phyloP scores from a whole-genome alignment of 768 basidiomycete genomes.

The Termitomyces heimii region DNA sequence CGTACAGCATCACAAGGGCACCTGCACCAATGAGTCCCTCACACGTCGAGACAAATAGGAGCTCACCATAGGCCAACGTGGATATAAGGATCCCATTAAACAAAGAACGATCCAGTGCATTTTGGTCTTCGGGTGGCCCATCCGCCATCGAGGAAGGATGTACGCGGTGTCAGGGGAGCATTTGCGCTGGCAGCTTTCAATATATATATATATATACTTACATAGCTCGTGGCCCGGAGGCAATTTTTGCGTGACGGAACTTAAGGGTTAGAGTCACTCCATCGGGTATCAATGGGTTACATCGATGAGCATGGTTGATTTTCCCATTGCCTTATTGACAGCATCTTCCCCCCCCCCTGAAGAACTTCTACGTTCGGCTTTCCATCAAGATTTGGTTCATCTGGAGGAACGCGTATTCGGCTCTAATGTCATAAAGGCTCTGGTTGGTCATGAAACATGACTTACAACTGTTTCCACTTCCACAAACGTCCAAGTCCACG shows the following conservation, averaged over 20 bases:
- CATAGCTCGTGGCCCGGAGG: constrained; percentile 1
- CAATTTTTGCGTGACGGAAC: constrained; percentile 12
- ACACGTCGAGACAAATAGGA: neutral
- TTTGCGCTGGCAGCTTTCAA: constrained; percentile 5
- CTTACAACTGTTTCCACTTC: neutral
- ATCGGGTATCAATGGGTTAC: constrained; percentile 3
- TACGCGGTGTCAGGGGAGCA: constrained; percentile 10
- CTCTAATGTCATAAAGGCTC: neutral
- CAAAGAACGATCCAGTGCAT: constrained; percentile 5
- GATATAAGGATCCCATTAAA: constrained; percentile 14
- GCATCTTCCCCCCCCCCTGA: neutral
- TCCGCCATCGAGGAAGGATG: constrained; percentile 3
- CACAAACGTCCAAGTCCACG: neutral
- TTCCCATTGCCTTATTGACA: neutral
- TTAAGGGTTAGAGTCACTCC: constrained; percentile 7
- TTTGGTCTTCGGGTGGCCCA: neutral
- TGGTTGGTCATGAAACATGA: neutral
- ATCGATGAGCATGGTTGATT: neutral
- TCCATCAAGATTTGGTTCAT: neutral
- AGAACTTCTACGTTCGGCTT: neutral
- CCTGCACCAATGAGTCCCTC: constrained; percentile 2
- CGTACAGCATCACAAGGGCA: constrained; percentile 17
- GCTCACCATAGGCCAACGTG: constrained; percentile 15
- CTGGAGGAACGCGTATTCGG: neutral
- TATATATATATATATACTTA: constrained; percentile 3